Conservation (phyloP, 2,329 filamentous ascomycete species). For the Pochonia chlamydosporia region DNA sequence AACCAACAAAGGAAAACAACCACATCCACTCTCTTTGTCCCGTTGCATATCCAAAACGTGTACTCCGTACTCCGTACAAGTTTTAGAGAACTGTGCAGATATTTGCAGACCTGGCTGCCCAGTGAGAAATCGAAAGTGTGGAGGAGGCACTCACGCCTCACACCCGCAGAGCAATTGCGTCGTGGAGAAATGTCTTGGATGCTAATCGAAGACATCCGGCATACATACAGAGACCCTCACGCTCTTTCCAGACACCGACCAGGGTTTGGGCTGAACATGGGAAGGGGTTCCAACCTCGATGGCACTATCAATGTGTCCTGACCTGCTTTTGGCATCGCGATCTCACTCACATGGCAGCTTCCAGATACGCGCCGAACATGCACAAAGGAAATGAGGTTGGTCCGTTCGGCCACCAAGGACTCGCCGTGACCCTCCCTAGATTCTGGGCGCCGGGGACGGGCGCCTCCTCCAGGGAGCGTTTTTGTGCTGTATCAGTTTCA, state of each 20-base stretch:
- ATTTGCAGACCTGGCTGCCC: too few species aligned
- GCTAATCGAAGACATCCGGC: too few species aligned
- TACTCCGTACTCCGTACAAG: too few species aligned
- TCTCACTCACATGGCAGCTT: neutral
- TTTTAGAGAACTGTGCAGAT: neutral
- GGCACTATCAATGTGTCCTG: neutral
- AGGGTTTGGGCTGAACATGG: neutral
- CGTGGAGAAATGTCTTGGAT: neutral
- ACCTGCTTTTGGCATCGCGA: neutral
- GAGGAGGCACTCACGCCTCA: too few species aligned
- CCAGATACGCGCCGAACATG: neutral
- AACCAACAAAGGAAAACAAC: neutral
- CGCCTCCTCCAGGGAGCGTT: too few species aligned
- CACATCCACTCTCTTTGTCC: neutral
- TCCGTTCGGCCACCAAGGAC: neutral
- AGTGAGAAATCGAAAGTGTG: too few species aligned
- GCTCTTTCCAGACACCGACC: neutral
- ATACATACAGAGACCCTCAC: neutral
- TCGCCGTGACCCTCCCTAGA: too few species aligned
- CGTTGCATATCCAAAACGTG: neutral
- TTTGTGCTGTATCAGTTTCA: too few species aligned
- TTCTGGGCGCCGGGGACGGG: too few species aligned
- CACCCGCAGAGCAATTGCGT: too few species aligned
- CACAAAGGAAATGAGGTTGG: neutral
- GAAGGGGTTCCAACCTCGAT: too few species aligned